These are phyloP conservation scores for Porpolomopsis calyptriformis DNA, from an alignment of 768 basidiomycete species.

Conservation along the genomic window DNA sequence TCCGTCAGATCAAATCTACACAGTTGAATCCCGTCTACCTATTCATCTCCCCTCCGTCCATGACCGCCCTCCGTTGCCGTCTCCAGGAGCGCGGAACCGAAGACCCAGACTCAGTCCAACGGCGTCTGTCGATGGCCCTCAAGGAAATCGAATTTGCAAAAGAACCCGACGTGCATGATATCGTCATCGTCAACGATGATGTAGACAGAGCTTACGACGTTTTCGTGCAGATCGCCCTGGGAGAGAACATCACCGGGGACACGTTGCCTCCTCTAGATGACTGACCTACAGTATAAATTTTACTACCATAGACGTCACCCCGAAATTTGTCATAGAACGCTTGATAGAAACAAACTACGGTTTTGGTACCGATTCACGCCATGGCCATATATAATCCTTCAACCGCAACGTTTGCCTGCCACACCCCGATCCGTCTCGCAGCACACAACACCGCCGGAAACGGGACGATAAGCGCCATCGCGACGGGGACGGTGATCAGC, in stretches of 20 bases:
- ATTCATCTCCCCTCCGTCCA: constrained; percentile 83
- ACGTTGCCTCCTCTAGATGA: constrained; percentile 56
- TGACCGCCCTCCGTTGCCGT: constrained; percentile 58
- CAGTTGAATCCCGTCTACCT: constrained; percentile 76
- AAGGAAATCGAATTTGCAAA: constrained; percentile 80
- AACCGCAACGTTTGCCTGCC: constrained; percentile 77
- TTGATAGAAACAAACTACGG: neutral
- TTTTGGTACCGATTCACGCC: constrained; percentile 17
- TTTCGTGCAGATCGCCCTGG: constrained; percentile 70
- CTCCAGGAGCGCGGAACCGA: constrained; percentile 80
- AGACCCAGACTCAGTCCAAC: constrained; percentile 55
- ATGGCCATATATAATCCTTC: constrained; percentile 51
- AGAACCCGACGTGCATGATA: constrained; percentile 61
- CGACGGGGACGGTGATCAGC: constrained; percentile 45
- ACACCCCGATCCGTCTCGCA: constrained; percentile 56
- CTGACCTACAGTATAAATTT: constrained; percentile 13
- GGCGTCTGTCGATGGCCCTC: constrained; percentile 67
- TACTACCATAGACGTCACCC: too few species aligned
- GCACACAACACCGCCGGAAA: constrained; percentile 59
- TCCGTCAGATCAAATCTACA: constrained; percentile 82
- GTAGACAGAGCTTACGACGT: constrained; percentile 69
- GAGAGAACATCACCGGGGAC: constrained; percentile 52
- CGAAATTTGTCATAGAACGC: neutral
- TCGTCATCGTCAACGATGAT: constrained; percentile 86
- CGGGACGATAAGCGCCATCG: constrained; percentile 50